A percentile compares a stretch with the other conserved stretches of the same genome.
These are phyloP conservation scores for Pyrus betulifolia DNA, from an alignment of 306 rosid genomes.

Conservation along the genomic window DNA sequence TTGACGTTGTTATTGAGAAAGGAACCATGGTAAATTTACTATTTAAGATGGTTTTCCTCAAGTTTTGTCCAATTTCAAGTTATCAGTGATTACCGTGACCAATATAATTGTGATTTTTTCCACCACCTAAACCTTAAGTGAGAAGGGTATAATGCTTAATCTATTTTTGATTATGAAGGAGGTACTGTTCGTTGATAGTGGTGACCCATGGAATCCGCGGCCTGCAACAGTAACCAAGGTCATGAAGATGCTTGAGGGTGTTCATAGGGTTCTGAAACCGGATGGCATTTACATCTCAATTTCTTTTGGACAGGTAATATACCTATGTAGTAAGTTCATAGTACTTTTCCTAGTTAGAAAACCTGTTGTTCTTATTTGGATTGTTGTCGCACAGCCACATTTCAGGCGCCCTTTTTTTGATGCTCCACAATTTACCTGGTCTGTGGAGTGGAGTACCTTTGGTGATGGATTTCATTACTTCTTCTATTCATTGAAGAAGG, in stretches of 20 bases:
- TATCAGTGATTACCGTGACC: neutral
- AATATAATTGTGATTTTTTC: neutral
- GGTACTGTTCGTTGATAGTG: conserved; percentile 88
- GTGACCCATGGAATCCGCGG: conserved; percentile 89
- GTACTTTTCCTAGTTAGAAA: neutral
- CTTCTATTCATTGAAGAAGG: conserved; percentile 73
- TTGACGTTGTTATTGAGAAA: conserved; percentile 90
- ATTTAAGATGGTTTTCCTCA: conserved; percentile 14
- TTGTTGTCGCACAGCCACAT: conserved; percentile 59
- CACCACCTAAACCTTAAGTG: neutral
- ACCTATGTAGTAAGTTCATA: conserved; percentile 1
- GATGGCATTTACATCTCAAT: conserved; percentile 76
- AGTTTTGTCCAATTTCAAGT: conserved; percentile 8
- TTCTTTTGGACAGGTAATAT: conserved; percentile 83
- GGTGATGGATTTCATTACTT: conserved; percentile 93
- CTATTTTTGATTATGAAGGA: conserved; percentile 54
- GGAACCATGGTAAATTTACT: conserved; percentile 74
- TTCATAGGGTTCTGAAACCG: conserved; percentile 75
- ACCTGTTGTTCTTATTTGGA: conserved; percentile 18
- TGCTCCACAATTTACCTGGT: conserved; percentile 78
- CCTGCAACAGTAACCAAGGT: conserved; percentile 65
- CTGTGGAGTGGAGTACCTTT: conserved; percentile 76
- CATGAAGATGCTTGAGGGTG: conserved; percentile 69
- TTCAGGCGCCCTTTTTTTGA: conserved; percentile 78
- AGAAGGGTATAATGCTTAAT: conserved; percentile 6